A percentile compares a stretch with the other conserved stretches of the same genome.
These are phyloP conservation scores for Aspergillus sp. DNA, from an alignment of 2,329 filamentous ascomycete genomes.

Conservation along the genomic window DNA sequence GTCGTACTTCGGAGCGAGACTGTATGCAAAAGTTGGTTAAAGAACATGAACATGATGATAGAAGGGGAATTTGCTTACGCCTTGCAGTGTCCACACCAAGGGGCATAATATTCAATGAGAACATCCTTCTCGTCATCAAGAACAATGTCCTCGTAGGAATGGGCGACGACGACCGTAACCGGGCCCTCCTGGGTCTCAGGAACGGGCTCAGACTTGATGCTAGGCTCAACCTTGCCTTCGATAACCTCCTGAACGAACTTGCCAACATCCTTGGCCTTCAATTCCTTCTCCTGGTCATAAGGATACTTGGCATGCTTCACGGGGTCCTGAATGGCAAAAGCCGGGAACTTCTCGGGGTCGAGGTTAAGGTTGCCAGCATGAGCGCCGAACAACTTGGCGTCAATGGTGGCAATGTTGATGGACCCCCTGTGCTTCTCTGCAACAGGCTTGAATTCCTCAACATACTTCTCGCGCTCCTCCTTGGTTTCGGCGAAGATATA, in stretches of 20 bases:
- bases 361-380: conserved; percentile 97
- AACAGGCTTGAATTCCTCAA: conserved; percentile 71
- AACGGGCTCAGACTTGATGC: conserved; percentile 96
- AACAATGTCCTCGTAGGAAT: conserved; percentile 87
- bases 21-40: conserved; percentile 14
- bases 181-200: conserved; percentile 88
- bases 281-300: conserved; percentile 74
- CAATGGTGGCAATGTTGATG: conserved; percentile 97
- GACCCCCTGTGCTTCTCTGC: conserved; percentile 88
- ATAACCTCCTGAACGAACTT: conserved; percentile 81
- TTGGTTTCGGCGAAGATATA: conserved; percentile 94
- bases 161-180: conserved; percentile 82
- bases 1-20: conserved; percentile 61
- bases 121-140: conserved; percentile 95
- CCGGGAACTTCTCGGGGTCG: conserved; percentile 87
- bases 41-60: background rate
- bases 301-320: conserved; percentile 97
- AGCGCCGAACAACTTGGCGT: conserved; percentile 86
- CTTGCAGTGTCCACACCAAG: conserved; percentile 69
- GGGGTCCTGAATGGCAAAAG: conserved; percentile 95
- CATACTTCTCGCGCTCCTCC: conserved; percentile 78
- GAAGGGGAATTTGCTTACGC: conserved; percentile 37
- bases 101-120: conserved; percentile 95
- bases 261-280: conserved; percentile 66
- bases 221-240: conserved; percentile 82